Conservation (phyloP, 1,284 basidiomycete species). For the Leccinum pachyderme region DNA sequence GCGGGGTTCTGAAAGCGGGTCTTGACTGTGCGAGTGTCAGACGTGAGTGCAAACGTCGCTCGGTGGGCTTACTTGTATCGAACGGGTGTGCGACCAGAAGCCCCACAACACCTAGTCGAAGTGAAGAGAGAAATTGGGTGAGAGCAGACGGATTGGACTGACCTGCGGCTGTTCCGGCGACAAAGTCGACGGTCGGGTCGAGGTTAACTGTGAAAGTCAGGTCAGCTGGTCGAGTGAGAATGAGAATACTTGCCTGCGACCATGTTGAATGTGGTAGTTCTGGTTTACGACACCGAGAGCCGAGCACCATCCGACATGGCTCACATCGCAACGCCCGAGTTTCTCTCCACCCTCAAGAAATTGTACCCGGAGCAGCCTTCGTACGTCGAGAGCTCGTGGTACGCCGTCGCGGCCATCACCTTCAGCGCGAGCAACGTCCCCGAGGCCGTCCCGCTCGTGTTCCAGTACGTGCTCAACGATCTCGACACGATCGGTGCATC, state of each 20-base stretch:
- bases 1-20: conserved; percentile 69
- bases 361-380: conserved; percentile 20
- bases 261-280: conserved; percentile 2
- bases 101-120: conserved; percentile 52
- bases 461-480: conserved; percentile 46
- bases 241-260: conserved; percentile 12
- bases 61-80: conserved; percentile 56
- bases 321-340: conserved; percentile 26
- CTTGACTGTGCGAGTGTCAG: conserved; percentile 51
- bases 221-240: background rate
- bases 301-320: conserved; percentile 1
- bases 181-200: conserved; percentile 61
- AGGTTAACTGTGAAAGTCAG: conserved; percentile 27
- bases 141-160: background rate
- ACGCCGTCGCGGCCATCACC: conserved; percentile 50
- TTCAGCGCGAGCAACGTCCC: conserved; percentile 56
- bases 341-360: conserved; percentile 22
- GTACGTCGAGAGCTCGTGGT: conserved; percentile 48
- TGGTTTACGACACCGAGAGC: too few relatives aligned
- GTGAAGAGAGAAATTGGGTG: background rate
- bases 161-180: conserved; percentile 73
- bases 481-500: conserved; percentile 32
- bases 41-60: background rate
- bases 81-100: conserved; percentile 70
- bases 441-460: conserved; percentile 53